Evolutionary conservation across 2,329 filamentous ascomycete species (phyloP).

Genomic region (Didymella sp.): DNA sequence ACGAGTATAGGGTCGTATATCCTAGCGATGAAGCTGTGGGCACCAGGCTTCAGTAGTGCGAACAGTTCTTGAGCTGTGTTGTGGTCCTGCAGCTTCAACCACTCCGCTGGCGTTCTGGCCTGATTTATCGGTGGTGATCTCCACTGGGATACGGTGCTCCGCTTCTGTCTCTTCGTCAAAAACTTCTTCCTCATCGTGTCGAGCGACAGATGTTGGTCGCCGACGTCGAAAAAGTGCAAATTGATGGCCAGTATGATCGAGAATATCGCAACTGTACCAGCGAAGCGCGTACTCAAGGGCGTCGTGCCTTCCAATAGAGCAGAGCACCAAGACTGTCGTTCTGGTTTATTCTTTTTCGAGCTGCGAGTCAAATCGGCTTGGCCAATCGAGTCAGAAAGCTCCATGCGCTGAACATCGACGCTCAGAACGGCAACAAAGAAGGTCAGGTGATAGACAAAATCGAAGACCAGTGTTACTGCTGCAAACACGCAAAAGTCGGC

Average conservation of each 20-base stretch:
- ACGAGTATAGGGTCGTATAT: slow-evolving; percentile 79
- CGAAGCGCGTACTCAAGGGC: slow-evolving; percentile 74
- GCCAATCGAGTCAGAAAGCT: slow-evolving; percentile 74
- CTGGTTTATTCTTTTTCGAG: slow-evolving; percentile 56
- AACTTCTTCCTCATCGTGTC: slow-evolving; percentile 29
- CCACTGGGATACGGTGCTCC: slow-evolving; percentile 26
- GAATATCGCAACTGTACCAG: slow-evolving; percentile 75
- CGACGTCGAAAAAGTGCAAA: slow-evolving; percentile 76
- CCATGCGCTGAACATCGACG: slow-evolving; percentile 77
- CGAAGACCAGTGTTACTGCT: slow-evolving; percentile 75
- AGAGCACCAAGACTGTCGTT: slow-evolving; percentile 64
- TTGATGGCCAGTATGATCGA: slow-evolving; percentile 76
- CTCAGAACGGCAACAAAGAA: slow-evolving; percentile 82
- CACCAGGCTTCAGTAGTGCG: slow-evolving; percentile 73
- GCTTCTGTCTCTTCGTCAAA: slow-evolving; percentile 32
- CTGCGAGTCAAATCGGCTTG: slow-evolving; percentile 44
- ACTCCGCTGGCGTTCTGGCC: slow-evolving; percentile 76
- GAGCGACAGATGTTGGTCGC: slow-evolving; percentile 49
- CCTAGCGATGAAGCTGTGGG: slow-evolving; percentile 74
- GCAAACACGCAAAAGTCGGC: slow-evolving; percentile 79
- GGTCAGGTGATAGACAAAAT: slow-evolving; percentile 79
- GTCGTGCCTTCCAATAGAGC: slow-evolving; percentile 69
- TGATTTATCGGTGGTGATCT: slow-evolving; percentile 70
- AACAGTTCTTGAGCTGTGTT: slow-evolving; percentile 80
- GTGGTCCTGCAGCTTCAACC: slow-evolving; percentile 79